Percentiles rank a stretch among this genome's conserved stretches.
Evolutionary conservation across 1,284 basidiomycete species (phyloP).

Genomic region (Phylloboletellus chloephorus): DNA sequence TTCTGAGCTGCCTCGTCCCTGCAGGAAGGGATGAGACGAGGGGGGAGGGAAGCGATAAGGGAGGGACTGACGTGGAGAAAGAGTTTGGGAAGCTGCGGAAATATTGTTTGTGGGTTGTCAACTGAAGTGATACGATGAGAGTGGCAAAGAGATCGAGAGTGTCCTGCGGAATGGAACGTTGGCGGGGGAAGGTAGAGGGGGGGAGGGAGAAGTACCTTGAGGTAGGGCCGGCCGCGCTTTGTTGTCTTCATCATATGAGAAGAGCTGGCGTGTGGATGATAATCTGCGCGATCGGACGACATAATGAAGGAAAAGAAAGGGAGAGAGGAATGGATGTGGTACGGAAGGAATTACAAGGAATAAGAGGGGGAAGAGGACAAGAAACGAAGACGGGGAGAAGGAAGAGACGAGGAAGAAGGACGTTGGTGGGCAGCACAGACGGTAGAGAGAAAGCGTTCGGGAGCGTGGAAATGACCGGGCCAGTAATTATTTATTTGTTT

Average conservation of each 20-base stretch:
- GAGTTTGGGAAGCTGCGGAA: conserved; percentile 94
- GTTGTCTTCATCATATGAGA: conserved; percentile 98
- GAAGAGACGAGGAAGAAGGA: conserved; percentile 29
- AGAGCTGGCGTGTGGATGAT: conserved; percentile 46
- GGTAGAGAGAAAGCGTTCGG: conserved; percentile 21
- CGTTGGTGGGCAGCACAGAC: conserved; percentile 22
- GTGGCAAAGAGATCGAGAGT: conserved; percentile 98
- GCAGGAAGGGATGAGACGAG: conserved; percentile 18
- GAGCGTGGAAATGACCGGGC: conserved; percentile 21
- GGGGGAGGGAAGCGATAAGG: conserved; percentile 9
- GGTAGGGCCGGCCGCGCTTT: conserved; percentile 88
- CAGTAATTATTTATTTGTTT: conserved; percentile 26
- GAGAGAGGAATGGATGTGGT: conserved; percentile 23
- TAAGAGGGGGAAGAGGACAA: conserved; percentile 15
- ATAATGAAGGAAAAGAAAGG: conserved; percentile 31
- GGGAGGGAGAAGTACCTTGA: conserved; percentile 57
- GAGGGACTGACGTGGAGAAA: conserved; percentile 79
- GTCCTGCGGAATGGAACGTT: conserved; percentile 54
- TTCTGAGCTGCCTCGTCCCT: conserved; percentile 96
- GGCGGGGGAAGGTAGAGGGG: not conserved
- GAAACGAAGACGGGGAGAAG: conserved; percentile 28
- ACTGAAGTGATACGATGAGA: conserved; percentile 87
- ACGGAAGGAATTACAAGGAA: conserved; percentile 25
- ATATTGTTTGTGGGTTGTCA: conserved; percentile 89
- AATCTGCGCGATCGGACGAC: conserved; percentile 37